Evolutionary conservation across 2,329 filamentous ascomycete species (phyloP).

Genomic region (Penicillium oxalicum): DNA sequence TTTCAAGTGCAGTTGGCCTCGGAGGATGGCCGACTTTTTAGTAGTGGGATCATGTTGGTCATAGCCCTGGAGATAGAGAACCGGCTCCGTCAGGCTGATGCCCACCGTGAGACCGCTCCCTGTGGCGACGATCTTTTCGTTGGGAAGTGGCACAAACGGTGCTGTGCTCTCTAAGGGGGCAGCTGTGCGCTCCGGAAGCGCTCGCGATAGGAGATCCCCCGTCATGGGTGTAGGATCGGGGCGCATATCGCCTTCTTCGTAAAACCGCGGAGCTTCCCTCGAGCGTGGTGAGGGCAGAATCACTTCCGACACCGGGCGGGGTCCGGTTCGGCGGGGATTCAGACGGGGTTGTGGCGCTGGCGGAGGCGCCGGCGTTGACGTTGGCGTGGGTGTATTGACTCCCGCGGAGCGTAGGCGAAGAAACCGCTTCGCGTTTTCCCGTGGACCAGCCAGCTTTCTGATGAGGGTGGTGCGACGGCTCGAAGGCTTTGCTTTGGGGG

Average conservation of each 20-base stretch:
- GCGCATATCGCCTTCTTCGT: slow-evolving; percentile 21
- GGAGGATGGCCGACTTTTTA: slow-evolving; percentile 71
- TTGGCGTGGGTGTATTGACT: slow-evolving; percentile 19
- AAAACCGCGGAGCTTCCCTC: slow-evolving; percentile 22
- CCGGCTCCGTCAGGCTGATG: slow-evolving; percentile 44
- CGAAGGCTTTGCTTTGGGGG: slow-evolving; percentile 17
- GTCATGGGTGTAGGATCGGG: slow-evolving; percentile 26
- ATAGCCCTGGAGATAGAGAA: slow-evolving; percentile 46
- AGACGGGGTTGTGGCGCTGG: slow-evolving; percentile 19
- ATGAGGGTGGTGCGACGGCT: slow-evolving; percentile 26
- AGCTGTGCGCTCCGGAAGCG: slow-evolving; percentile 17
- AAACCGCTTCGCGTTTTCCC: slow-evolving; percentile 44
- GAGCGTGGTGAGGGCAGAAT: slow-evolving; percentile 30
- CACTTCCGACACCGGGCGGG: slow-evolving; percentile 33
- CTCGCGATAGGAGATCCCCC: slow-evolving; percentile 19
- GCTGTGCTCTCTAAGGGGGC: slow-evolving; percentile 23
- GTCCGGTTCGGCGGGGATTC: slow-evolving; percentile 23
- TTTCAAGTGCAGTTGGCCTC: slow-evolving; percentile 74
- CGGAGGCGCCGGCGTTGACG: slow-evolving; percentile 12
- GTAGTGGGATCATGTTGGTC: slow-evolving; percentile 48
- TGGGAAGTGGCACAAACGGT: slow-evolving; percentile 32
- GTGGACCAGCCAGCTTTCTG: slow-evolving; percentile 41
- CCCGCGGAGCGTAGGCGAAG: slow-evolving; percentile 37
- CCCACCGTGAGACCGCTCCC: slow-evolving; percentile 45
- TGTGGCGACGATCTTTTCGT: slow-evolving; percentile 46